Percentiles rank a stretch among this genome's conserved stretches.
phyloP scores from a whole-genome alignment of 2,329 filamentous ascomycete genomes.

The Diaporthe capsici region DNA sequence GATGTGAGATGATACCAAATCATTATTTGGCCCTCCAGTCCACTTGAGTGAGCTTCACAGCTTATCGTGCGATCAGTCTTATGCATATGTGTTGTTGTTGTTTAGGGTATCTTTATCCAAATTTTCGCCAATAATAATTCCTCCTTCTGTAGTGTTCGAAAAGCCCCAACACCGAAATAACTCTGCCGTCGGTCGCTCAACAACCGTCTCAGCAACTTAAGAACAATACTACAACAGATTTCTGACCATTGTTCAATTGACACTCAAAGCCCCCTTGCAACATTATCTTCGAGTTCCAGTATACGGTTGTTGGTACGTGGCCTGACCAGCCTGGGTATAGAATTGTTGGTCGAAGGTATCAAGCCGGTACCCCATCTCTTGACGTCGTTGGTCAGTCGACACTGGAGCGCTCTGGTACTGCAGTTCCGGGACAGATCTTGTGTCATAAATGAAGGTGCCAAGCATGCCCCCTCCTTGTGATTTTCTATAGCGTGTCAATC shows the following conservation, averaged over 20 bases:
- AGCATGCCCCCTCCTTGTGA: neutral
- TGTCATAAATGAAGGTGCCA: constrained; percentile 1
- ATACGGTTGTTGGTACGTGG: neutral
- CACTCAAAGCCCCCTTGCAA: neutral
- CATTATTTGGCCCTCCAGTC: neutral
- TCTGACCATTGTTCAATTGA: too few relatives aligned
- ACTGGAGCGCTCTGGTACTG: neutral
- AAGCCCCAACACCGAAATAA: too few relatives aligned
- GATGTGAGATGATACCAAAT: neutral
- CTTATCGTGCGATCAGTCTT: neutral
- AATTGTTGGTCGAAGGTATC: constrained; percentile 17
- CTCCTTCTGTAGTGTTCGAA: neutral
- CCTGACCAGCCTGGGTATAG: neutral
- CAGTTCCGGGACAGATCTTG: neutral
- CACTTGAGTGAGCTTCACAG: neutral
- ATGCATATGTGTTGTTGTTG: neutral
- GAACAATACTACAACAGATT: neutral
- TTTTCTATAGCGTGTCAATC: neutral
- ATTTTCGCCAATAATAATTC: neutral
- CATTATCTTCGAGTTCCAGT: neutral
- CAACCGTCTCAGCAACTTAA: neutral
- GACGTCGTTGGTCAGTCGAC: neutral
- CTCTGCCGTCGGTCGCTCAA: neutral
- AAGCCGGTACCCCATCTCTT: neutral
- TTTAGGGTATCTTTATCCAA: neutral